Percentiles rank a stretch among this genome's conserved stretches.
Evolutionary conservation across 2,329 filamentous ascomycete genomes (phyloP).

Genomic region (Cytospora leucostoma): DNA sequence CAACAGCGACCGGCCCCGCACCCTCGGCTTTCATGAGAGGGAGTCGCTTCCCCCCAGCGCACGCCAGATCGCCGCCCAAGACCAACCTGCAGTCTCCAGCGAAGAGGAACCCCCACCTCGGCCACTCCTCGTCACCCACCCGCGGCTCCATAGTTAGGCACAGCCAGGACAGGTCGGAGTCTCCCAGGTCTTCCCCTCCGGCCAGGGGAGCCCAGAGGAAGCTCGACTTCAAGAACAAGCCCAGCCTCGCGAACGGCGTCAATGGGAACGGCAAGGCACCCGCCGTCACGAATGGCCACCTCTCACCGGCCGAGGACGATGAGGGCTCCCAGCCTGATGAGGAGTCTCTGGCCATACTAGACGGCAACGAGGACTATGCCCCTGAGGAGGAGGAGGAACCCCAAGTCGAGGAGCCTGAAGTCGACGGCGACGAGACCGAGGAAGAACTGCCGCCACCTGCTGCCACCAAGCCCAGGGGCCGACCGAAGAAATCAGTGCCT

Average conservation of each 20-base stretch:
- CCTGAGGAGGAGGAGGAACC: slow-evolving; percentile 32
- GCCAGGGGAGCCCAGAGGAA: slow-evolving; percentile 51
- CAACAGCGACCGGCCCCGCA: slow-evolving; percentile 53
- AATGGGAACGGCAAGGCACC: slow-evolving; percentile 31
- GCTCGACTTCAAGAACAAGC: slow-evolving; percentile 51
- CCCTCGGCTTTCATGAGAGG: slow-evolving; percentile 54
- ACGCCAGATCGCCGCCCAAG: slow-evolving; percentile 62
- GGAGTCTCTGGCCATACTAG: slow-evolving; percentile 32
- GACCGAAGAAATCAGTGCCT: slow-evolving; percentile 20
- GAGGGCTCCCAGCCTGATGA: slow-evolving; percentile 34
- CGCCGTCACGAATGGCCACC: slow-evolving; percentile 13
- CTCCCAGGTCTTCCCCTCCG: slow-evolving; percentile 29
- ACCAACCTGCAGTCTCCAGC: slow-evolving; percentile 63
- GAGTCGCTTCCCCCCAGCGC: slow-evolving; percentile 50
- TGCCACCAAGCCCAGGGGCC: slow-evolving; percentile 18
- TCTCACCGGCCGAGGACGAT: slow-evolving; percentile 30
- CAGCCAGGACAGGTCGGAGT: slow-evolving; percentile 31
- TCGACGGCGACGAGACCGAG: slow-evolving; percentile 33
- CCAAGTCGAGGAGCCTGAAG: slow-evolving; percentile 28
- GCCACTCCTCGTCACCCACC: slow-evolving; percentile 53
- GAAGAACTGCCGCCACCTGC: slow-evolving; percentile 26
- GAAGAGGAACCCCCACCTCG: slow-evolving; percentile 60
- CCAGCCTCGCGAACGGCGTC: slow-evolving; percentile 35
- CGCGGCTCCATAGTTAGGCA: slow-evolving; percentile 41
- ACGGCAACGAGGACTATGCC: slow-evolving; percentile 42